phyloP scores from a whole-genome alignment of 2,329 filamentous ascomycete species.

The Fusarium sterilihyphosum region DNA sequence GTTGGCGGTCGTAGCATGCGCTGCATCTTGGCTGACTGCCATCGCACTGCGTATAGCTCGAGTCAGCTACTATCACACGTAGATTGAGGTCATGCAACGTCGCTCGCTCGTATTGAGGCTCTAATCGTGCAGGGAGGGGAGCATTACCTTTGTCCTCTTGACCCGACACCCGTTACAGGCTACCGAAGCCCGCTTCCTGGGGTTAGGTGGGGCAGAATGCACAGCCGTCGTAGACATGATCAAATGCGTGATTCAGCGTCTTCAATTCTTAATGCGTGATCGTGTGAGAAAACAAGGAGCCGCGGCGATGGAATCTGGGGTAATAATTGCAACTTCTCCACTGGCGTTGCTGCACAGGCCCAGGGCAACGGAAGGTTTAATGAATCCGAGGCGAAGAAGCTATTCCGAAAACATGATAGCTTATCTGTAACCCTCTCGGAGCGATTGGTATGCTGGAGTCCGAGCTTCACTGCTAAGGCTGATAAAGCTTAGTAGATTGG shows the following conservation, averaged over 20 bases:
- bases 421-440: neutral
- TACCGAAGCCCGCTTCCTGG: conserved; percentile 7
- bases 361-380: neutral
- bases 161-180: conserved; percentile 4
- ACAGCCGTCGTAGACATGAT: neutral
- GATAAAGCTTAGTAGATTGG: neutral
- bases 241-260: neutral
- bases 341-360: neutral
- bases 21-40: conserved; percentile 6
- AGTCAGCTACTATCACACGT: neutral
- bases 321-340: neutral
- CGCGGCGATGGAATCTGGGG: neutral
- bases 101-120: neutral
- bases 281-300: neutral
- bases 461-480: neutral
- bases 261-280: neutral
- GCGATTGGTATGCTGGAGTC: neutral
- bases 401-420: neutral
- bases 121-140: neutral
- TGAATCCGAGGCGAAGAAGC: neutral
- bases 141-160: conserved; percentile 7
- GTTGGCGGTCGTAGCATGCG: conserved; percentile 1
- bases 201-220: neutral
- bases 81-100: too few relatives aligned
- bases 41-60: neutral